These are phyloP conservation scores for Terfezia claveryi DNA, from an alignment of 495 filamentous ascomycete species.

Conservation along the genomic window DNA sequence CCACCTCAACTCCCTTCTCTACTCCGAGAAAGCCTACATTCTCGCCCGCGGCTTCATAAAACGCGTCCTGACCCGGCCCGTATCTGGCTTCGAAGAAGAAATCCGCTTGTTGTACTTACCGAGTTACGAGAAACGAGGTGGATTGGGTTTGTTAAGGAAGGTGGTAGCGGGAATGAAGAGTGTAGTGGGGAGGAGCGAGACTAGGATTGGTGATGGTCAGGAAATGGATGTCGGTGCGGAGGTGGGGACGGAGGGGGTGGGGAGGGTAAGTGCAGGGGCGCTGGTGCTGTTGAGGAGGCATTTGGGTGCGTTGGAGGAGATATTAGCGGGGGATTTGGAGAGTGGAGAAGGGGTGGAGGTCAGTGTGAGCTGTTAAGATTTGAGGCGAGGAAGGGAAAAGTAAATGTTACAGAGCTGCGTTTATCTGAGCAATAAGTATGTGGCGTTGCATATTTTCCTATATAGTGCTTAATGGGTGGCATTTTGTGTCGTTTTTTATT, in stretches of 20 bases:
- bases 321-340: constrained; percentile 4
- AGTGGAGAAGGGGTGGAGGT: too few species aligned
- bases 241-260: constrained; percentile 3
- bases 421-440: too few species aligned
- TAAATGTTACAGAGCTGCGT: too few species aligned
- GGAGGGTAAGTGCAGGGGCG: constrained; percentile 20
- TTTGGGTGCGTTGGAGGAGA: constrained; percentile 21
- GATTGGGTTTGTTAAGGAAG: neutral
- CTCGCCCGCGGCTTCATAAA: constrained; percentile 31
- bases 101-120: constrained; percentile 32
- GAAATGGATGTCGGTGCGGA: neutral
- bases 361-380: too few species aligned
- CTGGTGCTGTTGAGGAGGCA: constrained; percentile 23
- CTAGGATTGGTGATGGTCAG: constrained; percentile 8
- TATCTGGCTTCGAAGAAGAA: constrained; percentile 27
- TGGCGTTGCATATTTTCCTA: too few species aligned
- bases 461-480: too few species aligned
- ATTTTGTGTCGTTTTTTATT: too few species aligned
- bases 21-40: constrained; percentile 35
- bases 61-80: constrained; percentile 24
- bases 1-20: constrained; percentile 27
- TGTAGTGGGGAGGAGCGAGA: constrained; percentile 8
- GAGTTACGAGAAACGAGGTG: neutral
- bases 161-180: constrained; percentile 5
- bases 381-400: too few species aligned